Conservation (phyloP, 129 eudicot genomes). For the Pittosporum tobira region DNA sequence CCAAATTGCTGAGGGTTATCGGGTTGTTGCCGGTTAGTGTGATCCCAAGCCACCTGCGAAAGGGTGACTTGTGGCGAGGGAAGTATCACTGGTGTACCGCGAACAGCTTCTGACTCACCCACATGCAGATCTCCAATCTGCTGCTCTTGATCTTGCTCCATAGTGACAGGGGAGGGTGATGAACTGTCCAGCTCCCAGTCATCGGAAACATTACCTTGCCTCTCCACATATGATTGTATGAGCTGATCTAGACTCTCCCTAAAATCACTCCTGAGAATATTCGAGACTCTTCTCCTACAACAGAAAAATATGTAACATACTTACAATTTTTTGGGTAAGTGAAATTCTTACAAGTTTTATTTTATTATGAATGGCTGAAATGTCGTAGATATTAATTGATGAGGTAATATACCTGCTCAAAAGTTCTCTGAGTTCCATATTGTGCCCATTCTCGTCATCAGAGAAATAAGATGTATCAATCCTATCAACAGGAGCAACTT, state of each 20-base stretch:
- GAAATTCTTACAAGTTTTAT: neutral
- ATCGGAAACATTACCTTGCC: conserved; percentile 43
- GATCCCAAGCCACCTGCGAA: conserved; percentile 30
- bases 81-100: conserved; percentile 11
- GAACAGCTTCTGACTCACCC: conserved; percentile 24
- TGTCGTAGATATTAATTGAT: neutral
- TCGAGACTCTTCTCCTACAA: conserved; percentile 79
- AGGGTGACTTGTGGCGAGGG: conserved; percentile 17
- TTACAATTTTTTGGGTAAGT: too few relatives aligned
- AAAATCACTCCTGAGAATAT: conserved; percentile 86
- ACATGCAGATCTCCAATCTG: conserved; percentile 28
- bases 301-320: too few relatives aligned
- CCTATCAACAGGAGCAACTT: conserved; percentile 26
- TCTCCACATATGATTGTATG: conserved; percentile 64
- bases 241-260: conserved; percentile 69
- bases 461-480: conserved; percentile 32
- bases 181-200: conserved; percentile 64
- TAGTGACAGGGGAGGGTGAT: too few relatives aligned
- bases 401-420: conserved; percentile 47
- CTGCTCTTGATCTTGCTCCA: conserved; percentile 30
- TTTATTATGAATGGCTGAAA: neutral
- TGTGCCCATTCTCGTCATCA: conserved; percentile 43
- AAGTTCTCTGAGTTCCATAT: conserved; percentile 63
- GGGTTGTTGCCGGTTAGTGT: conserved; percentile 26
- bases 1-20: conserved; percentile 22